Conservation (phyloP, 306 rosid species). For the Lagenaria siceraria region DNA sequence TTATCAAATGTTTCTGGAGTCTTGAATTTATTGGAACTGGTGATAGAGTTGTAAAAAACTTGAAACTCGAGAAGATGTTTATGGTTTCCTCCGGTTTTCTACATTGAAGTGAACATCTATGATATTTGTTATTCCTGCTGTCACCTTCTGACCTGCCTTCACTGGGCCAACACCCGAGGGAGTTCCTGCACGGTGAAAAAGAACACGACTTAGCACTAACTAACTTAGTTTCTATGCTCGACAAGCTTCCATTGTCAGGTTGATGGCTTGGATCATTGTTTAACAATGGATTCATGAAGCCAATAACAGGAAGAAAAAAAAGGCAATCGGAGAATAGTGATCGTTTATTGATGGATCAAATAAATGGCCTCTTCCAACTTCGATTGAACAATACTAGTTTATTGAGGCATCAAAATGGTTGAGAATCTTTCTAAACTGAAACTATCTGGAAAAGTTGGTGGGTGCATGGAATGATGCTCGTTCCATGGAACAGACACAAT, state of each 20-base stretch:
- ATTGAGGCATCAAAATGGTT: not conserved
- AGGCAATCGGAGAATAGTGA: not conserved
- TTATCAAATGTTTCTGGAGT: not conserved
- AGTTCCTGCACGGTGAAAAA: slow-evolving; percentile 57
- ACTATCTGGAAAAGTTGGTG: not conserved
- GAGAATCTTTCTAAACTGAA: not conserved
- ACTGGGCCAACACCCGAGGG: slow-evolving; percentile 95
- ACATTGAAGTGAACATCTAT: slow-evolving; percentile 58
- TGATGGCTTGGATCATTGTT: not conserved
- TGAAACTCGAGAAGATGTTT: not conserved
- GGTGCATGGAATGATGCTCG: not conserved
- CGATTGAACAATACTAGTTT: not conserved
- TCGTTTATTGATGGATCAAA: not conserved
- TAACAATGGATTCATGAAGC: not conserved
- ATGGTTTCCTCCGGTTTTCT: slow-evolving; percentile 32
- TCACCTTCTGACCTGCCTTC: slow-evolving; percentile 67
- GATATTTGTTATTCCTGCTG: slow-evolving; percentile 78
- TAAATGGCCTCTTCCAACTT: not conserved
- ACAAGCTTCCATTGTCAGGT: not conserved
- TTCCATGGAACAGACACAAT: not conserved
- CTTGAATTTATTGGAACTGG: not conserved
- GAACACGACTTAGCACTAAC: not conserved
- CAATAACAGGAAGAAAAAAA: not conserved
- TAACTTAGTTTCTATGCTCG: not conserved
- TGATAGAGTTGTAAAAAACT: not conserved